Percentiles rank a stretch among this genome's conserved stretches.
Evolutionary conservation across 768 basidiomycete genomes (phyloP).

Genomic region (Coprinopsis sp.): DNA sequence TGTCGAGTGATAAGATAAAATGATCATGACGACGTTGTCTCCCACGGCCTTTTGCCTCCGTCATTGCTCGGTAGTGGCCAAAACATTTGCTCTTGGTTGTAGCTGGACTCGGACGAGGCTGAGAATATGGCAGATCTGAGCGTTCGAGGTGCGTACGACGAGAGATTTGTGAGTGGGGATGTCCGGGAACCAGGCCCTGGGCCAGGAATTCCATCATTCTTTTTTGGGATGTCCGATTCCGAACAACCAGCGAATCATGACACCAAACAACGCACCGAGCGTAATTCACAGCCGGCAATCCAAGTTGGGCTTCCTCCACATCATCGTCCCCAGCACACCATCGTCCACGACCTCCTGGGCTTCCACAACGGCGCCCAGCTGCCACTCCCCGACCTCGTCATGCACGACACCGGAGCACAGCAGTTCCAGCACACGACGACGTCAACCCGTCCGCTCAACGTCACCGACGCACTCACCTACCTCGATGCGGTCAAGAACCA

Average conservation of each 20-base stretch:
- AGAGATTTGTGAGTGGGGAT: too few relatives aligned
- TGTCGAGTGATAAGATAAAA: too few relatives aligned
- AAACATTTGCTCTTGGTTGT: background rate
- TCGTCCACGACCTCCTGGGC: conserved; percentile 3
- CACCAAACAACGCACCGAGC: conserved; percentile 6
- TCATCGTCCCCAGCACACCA: background rate
- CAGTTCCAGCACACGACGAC: conserved; percentile 21
- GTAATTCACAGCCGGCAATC: conserved; percentile 3
- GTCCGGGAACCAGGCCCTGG: background rate
- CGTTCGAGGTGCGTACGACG: too few relatives aligned
- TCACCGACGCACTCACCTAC: conserved; percentile 89
- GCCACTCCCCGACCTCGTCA: conserved; percentile 11
- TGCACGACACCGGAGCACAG: conserved; percentile 23
- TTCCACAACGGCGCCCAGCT: conserved; percentile 22
- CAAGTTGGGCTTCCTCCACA: conserved; percentile 5
- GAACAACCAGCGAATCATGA: conserved; percentile 6
- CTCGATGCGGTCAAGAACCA: conserved; percentile 92
- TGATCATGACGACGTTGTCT: too few relatives aligned
- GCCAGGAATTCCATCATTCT: conserved; percentile 1
- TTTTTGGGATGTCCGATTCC: conserved; percentile 6
- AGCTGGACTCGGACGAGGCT: too few relatives aligned
- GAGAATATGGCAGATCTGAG: too few relatives aligned
- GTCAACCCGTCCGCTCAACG: conserved; percentile 70
- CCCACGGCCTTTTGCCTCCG: conserved; percentile 51
- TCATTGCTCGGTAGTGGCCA: background rate